Evolutionary conservation across 768 basidiomycete species (phyloP), one percentile per base, ranked within the genome.

Genomic region (Termitomyces eurrhizus): DNA sequence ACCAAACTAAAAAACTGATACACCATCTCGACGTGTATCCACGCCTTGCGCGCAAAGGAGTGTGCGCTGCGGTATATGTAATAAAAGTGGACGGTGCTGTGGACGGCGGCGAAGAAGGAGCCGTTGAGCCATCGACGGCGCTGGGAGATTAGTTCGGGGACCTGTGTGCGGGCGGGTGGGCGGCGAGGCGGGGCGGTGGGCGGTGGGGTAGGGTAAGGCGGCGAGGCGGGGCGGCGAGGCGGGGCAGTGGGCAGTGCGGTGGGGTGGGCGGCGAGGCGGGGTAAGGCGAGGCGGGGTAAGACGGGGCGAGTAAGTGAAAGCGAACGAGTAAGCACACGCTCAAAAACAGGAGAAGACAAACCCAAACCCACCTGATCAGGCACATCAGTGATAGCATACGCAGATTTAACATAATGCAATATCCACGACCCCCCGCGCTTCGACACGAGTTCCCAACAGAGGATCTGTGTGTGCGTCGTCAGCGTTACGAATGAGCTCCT

Each of bases 401-500:
- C 94, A 0, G 90, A 93, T 69, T 97, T 95, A 75, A 97, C 95
- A 68, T 95, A 99, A 77, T 98, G 95, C 70, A 99, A 74, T 49
- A 91, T 86, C 96, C 96, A 98, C 29, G 90, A 80, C 3, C 86
- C 88, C 16, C 89, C 88, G 12, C 94, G 85, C 69, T 98, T 98
- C n/a, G 92, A 91, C 36, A 98, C 95, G 26, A 98, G 83, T 72
- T 98, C 95, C 94, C 95, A 98, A 72, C 95, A 98, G 2, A 98
- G 79, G 64, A 98, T 97, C 86, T 87, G 18, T 0, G 16, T 13
- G 56, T 21, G 56, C 41, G 36, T 21, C 13, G 46, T 26, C 12
- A 46, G 42, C 18, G 6, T 50, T 21, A 1, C 9, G 0, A 11
- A 4, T n/a, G 14, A 29, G 3, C 7, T 7, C 42, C 2, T 29